Conservation (phyloP, 1,139 yeast genomes). For the Yamadazyma taylorii region DNA sequence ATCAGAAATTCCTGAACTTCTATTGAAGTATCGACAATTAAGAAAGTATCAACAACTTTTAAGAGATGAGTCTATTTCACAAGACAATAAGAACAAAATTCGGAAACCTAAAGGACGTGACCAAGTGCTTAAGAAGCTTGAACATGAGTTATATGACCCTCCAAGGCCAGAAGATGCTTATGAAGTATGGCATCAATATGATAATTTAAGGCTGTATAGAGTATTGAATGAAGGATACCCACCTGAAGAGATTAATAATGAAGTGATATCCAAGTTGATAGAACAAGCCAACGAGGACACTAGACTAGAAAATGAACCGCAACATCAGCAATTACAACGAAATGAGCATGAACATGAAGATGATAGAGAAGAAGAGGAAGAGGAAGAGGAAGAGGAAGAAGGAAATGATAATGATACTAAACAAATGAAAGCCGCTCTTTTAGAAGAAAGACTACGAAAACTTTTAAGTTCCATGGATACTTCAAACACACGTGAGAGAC, state of each 20-base stretch:
- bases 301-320: too few relatives aligned
- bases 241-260: constrained; percentile 11
- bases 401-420: constrained; percentile 10
- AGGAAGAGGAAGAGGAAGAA: constrained; percentile 5
- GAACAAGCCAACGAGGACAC: constrained; percentile 4
- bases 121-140: constrained; percentile 12
- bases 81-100: constrained; percentile 11
- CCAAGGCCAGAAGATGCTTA: constrained; percentile 31
- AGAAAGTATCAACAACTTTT: constrained; percentile 5
- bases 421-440: constrained; percentile 5
- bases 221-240: constrained; percentile 9
- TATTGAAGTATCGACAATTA: constrained; percentile 5
- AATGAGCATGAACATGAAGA: too few relatives aligned
- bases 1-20: constrained; percentile 1
- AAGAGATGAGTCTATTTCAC: constrained; percentile 9
- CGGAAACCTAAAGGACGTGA: constrained; percentile 17
- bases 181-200: constrained; percentile 37
- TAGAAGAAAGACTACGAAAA: constrained; percentile 14
- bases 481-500: constrained; percentile 19
- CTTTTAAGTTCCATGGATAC: constrained; percentile 22
- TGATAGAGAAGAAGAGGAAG: constrained; percentile 8
- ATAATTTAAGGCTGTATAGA: constrained; percentile 15
- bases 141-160: constrained; percentile 7
- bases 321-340: too few relatives aligned
- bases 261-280: constrained; percentile 5